Base-by-base conservation (phyloP, 1,284 basidiomycete genomes). In the Schizophyllum amplum region DNA sequence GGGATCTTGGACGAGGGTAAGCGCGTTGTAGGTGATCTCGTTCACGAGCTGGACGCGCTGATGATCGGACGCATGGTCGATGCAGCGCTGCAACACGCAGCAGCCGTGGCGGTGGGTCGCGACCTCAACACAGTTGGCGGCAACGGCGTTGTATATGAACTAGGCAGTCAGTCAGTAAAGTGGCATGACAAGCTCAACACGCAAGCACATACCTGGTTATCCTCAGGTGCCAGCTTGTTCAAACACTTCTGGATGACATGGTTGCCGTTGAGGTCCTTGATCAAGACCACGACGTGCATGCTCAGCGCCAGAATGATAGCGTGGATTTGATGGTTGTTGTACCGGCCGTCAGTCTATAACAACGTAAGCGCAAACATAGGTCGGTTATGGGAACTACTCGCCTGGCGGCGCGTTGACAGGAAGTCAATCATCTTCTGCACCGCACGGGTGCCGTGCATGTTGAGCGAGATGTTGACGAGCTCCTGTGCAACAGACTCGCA, bases 401-500 rank as follows among this genome's bases (percentile, higher is more conserved):
- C 89, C 87, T 94, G 92, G 68, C 94, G 81, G 65, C 92, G 86
- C 59, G 92, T 94, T n/a, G 94, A 95, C 67, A 99, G 76, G 77
- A 98, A 99, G 74, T 99, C 97, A 64, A 99, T 98, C 94, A 98
- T 99, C 80, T 99, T 99, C 76, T 99, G 97, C 55, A 99, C 97
- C 24, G 97, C 97, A 59, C 97, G 87, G 46, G 97, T 99, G 47
- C 97, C 97, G 73, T 99, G 97, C 97, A 99, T 99, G 76, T 99
- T 99, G 65, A 99, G 80, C 50, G 94, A 98, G 69, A 99, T 99
- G 67, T 90, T 94, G 65, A 99, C 97, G 54, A 99, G 81, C 66
- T 99, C 97, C 67, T 94, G 90, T 33, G 94, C 93, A 54, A 99
- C 96, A 22, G 93, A 94, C 71, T 99, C 96, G 72, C 97, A 98